phyloP scores from a whole-genome alignment of 805 yeast genomes.

The Candida adriatica region DNA sequence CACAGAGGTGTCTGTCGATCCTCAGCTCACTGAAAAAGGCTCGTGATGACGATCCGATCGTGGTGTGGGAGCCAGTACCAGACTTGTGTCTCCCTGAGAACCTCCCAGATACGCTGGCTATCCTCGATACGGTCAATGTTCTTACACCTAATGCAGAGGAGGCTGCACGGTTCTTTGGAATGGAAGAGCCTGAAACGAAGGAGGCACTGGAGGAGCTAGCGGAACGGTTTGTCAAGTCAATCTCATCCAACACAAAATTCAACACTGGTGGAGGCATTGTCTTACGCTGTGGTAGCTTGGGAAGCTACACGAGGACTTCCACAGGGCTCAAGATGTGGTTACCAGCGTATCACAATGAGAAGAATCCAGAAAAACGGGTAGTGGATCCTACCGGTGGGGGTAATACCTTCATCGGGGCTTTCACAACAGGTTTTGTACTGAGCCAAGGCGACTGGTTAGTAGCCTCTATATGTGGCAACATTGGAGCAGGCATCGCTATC shows the following conservation, averaged over 20 bases:
- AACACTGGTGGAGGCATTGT: slow-evolving; percentile 42
- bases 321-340: slow-evolving; percentile 34
- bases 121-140: slow-evolving; percentile 43
- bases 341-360: slow-evolving; percentile 65
- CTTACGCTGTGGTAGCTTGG: slow-evolving; percentile 70
- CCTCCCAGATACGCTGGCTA: slow-evolving; percentile 28
- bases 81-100: slow-evolving; percentile 55
- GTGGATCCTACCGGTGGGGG: slow-evolving; percentile 96
- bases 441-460: slow-evolving; percentile 39
- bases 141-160: slow-evolving; percentile 85
- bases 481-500: slow-evolving; percentile 76
- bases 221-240: slow-evolving; percentile 29
- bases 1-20: slow-evolving; percentile 49
- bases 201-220: slow-evolving; percentile 39
- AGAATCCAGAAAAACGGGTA: slow-evolving; percentile 33
- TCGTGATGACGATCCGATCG: slow-evolving; percentile 24
- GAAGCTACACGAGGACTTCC: slow-evolving; percentile 45
- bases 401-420: slow-evolving; percentile 80
- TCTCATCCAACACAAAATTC: slow-evolving; percentile 29
- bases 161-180: slow-evolving; percentile 57
- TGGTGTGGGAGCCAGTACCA: slow-evolving; percentile 87
- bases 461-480: slow-evolving; percentile 61
- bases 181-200: slow-evolving; percentile 33
- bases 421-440: slow-evolving; percentile 53
- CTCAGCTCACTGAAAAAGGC: slow-evolving; percentile 26